Base-by-base conservation (phyloP, 768 basidiomycete species). In the Russula emetica region DNA sequence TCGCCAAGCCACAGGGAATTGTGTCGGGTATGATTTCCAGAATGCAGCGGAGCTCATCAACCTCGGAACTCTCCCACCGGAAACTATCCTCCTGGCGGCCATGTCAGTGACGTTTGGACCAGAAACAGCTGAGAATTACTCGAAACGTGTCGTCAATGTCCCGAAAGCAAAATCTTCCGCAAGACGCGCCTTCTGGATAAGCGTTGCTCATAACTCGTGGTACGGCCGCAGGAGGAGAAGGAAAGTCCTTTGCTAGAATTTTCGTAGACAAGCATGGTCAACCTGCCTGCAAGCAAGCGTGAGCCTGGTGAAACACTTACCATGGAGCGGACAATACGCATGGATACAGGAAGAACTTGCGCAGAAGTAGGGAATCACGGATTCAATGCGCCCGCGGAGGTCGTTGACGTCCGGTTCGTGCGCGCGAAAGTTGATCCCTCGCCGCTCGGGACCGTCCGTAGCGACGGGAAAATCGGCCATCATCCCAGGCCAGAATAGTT, bases 381-480 rank as follows among this genome's bases (percentile, higher is more conserved):
- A 74, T 18, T 66, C 68, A 11, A 68, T 49, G 16, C 65, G 69
- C 13, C 65, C 55, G 54, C 74, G 74, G 57, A 74, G 71, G 24
- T 71, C 24, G 13, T 63, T 54, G 1, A 70, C 50, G 47, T 44
- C 45, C 45, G 54, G 69, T 61, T 60, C 69, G 68, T 34, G 68
- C 13, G 24, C 71, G 55, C 28, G 52, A 18, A 2, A 45, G 45
- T 47, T 67, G 52, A 64, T 69, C 61, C 18, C 60, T 28, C 5
- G 61, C 45, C 13, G 53, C 44, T 14, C 67, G 62, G 22, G 52
- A 58, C n/a, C 58, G 61, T n/a, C 65, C 40, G 30, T 66, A 62
- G 6, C 36, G 44, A 5, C 64, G 52, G 30, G 45, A 6, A 54
- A 32, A 9, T 60, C 51, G 13, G 36, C 55, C 42, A 52, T 50